Base-by-base conservation (phyloP, 192 early-diverging fungal species). In the Gonapodya sp. region DNA sequence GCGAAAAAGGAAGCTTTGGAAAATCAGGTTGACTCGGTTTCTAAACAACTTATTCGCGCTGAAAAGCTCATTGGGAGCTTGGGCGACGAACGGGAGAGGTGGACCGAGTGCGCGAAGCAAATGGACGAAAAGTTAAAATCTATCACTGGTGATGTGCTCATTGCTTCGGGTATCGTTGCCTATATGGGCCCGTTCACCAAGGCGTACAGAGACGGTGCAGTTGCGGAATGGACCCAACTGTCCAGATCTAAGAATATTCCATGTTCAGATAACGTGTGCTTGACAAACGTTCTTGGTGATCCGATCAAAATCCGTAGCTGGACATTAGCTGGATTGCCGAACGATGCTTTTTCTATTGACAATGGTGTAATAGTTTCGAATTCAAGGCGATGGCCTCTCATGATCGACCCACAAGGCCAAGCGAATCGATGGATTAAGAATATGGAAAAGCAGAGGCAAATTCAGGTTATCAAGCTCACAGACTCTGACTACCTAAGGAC, bases 391-490 rank as follows among this genome's bases (percentile, higher is more conserved):
- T 91, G 89, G 89, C 89, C 89, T 0, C 84, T 91, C 1, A 86
- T 91, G 83, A 91, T 91, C 77, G 89, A 91, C 82, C 89, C 89
- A 0, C 89, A 91, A 75, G 89, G 89, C 0, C 89, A 91, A 78
- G 89, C 89, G 1, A 91, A 91, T 78, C 78, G 85, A 35, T 91
- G 89, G 88, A 88, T 91, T 74, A 91, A 91, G 79, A 91, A 91
- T 80, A 87, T 88, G 84, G 89, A 91, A 82, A 91, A 91, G 73
- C 16, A 81, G 14, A 91, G 88, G 73, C 83, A 80, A 35, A 78
- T 91, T 34, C 87, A 89, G 78, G 86, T 91, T 1, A 82, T 91
- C 24, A 91, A 91, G 78, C 78, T 91, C 31, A 87, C 89, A 1
- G 89, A 91, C 80, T 81, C 85, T 1, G 89, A 91, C 78, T 91